Base-by-base conservation (phyloP, 805 yeast genomes). In the Torulaspora indica region DNA sequence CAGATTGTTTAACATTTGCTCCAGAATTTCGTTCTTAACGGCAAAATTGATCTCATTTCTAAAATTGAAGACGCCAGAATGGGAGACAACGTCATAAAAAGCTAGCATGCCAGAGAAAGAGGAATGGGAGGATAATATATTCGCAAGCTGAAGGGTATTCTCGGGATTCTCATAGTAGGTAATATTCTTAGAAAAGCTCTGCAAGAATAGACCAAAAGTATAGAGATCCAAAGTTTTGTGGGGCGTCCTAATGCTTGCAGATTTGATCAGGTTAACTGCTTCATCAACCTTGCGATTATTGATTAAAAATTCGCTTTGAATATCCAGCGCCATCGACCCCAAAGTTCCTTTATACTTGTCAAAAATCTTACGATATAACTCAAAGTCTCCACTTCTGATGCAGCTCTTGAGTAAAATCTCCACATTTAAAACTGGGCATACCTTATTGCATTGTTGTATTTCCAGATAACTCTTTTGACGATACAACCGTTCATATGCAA, bases 1-100 rank as follows among this genome's bases (percentile, higher is more conserved):
- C 17, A 61, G 28, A 40, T 62, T 60, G 40, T 61, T 54, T 27
- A 60, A 43, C 57, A 61, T 60, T 43, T 58, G 66, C 20, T 52
- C 53, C 24, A 53, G 38, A n/a, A 57, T 43, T 31, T 49, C 53
- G 5, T 33, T 22, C 25, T 47, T 49, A 9, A 49, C 49, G 3
- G 40, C 46, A 20, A 33, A 35, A 8, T 35, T 40, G 27, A 44
- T 24, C 12, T 40, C 36, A 24, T 40, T 46, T 13, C 24, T 38
- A 12, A 44, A 37, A 14, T 34, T 41, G 30, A 49, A 39, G 6
- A 45, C 38, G 6, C 33, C 45, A 18, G 53, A 51, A 25, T 48
- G 43, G 9, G 53, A 40, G 12, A 52, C 45, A 35, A 41, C 38
- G 23, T 60, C 57, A 29, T 52, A 51, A 17, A 50, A 49, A 3